phyloP scores from a whole-genome alignment of 2,329 filamentous ascomycete genomes.

The Boeremia exigua region DNA sequence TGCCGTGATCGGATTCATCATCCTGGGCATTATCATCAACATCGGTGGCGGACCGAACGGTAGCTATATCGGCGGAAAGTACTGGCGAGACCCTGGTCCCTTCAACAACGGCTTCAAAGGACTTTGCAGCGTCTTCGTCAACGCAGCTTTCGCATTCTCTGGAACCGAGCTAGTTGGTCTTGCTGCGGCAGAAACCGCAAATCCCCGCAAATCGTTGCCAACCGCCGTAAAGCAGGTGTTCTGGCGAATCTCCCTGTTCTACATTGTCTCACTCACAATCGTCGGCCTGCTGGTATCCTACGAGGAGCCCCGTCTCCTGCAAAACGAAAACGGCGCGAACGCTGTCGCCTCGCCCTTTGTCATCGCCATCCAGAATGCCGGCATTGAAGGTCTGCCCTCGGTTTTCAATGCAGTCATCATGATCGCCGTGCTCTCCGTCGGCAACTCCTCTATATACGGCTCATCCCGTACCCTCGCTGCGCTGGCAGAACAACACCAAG shows the following conservation, averaged over 20 bases:
- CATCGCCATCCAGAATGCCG: slow-evolving; percentile 85
- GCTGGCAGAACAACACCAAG: slow-evolving; percentile 76
- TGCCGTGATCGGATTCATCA: slow-evolving; percentile 86
- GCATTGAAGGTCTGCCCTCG: slow-evolving; percentile 79
- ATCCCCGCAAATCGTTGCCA: slow-evolving; percentile 59
- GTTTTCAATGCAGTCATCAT: slow-evolving; percentile 97
- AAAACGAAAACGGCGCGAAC: slow-evolving; percentile 64
- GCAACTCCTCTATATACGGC: slow-evolving; percentile 90
- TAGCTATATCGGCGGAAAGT: slow-evolving; percentile 77
- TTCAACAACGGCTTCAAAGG: slow-evolving; percentile 75
- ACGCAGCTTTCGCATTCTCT: slow-evolving; percentile 67
- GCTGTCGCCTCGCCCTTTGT: slow-evolving; percentile 87
- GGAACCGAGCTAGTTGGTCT: slow-evolving; percentile 68
- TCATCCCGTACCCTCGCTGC: slow-evolving; percentile 89
- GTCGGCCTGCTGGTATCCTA: slow-evolving; percentile 85
- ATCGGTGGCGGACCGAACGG: slow-evolving; percentile 70
- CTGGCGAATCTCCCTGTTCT: slow-evolving; percentile 68
- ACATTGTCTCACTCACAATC: slow-evolving; percentile 79
- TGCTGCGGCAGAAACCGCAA: slow-evolving; percentile 64
- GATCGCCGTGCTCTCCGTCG: slow-evolving; percentile 86
- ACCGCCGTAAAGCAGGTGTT: slow-evolving; percentile 55
- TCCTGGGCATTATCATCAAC: slow-evolving; percentile 86
- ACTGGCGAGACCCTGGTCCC: slow-evolving; percentile 81
- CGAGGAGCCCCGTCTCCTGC: slow-evolving; percentile 68
- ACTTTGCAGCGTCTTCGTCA: slow-evolving; percentile 68